phyloP scores from a whole-genome alignment of 306 rosid genomes.

The Cicer bijugum region DNA sequence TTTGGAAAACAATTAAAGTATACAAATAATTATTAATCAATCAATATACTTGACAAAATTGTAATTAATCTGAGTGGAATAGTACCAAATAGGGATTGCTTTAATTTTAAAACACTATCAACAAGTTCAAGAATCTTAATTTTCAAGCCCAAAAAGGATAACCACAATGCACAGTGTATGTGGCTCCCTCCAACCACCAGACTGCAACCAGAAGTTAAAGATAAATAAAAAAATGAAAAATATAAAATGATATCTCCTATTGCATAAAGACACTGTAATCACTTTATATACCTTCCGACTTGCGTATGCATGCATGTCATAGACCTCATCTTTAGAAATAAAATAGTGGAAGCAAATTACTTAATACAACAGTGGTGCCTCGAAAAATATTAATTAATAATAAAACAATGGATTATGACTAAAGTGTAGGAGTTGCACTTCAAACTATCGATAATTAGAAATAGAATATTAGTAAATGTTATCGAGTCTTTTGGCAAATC shows the following conservation, averaged over 20 bases:
- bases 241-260: slow-evolving; percentile 32
- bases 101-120: too few species aligned
- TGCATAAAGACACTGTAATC: slow-evolving; percentile 16
- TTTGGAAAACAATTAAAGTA: too few species aligned
- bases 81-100: too few species aligned
- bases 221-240: slow-evolving; percentile 6
- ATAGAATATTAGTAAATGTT: slow-evolving; percentile 39
- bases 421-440: slow-evolving; percentile 42
- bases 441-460: slow-evolving; percentile 42
- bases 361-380: slow-evolving; percentile 30
- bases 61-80: too few species aligned
- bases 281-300: slow-evolving; percentile 26
- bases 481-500: slow-evolving; percentile 36
- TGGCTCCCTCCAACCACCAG: neutral
- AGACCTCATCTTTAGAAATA: slow-evolving; percentile 12
- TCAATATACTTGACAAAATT: too few species aligned
- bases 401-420: slow-evolving; percentile 38
- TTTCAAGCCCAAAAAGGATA: slow-evolving; percentile 14
- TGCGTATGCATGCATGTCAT: slow-evolving; percentile 38
- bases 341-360: slow-evolving; percentile 30
- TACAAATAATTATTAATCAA: too few species aligned
- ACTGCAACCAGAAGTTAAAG: slow-evolving; percentile 7
- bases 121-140: neutral
- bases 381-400: slow-evolving; percentile 42
- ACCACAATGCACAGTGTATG: neutral